phyloP scores from a whole-genome alignment of 768 basidiomycete genomes.

The Phanerochaete sordida region DNA sequence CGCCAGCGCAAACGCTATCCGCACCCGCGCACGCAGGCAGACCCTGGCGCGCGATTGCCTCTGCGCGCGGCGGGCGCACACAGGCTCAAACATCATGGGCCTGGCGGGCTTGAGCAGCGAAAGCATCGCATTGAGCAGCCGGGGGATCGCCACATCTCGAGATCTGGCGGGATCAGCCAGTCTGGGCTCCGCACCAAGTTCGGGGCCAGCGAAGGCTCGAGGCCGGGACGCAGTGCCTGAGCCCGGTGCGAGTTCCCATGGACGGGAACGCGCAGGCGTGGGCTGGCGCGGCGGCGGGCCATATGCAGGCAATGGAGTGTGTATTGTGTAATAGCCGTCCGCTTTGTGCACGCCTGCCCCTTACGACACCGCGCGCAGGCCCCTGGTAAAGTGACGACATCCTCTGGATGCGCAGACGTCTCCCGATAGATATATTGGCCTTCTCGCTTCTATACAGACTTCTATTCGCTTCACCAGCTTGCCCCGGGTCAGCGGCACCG shows the following conservation, averaged over 20 bases:
- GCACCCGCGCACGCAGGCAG: background rate
- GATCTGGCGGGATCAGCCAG: background rate
- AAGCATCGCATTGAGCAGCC: background rate
- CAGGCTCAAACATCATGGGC: background rate
- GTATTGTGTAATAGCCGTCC: conserved; percentile 3
- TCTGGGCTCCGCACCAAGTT: background rate
- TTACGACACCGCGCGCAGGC: conserved; percentile 5
- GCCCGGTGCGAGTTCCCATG: background rate
- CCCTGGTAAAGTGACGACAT: conserved; percentile 11
- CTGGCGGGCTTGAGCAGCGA: background rate
- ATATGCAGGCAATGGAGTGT: conserved; percentile 4
- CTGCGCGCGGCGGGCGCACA: background rate
- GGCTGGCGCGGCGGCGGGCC: background rate
- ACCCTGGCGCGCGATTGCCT: background rate
- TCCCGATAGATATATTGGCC: conserved; percentile 7
- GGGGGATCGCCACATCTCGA: conserved; percentile 3
- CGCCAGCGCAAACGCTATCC: background rate
- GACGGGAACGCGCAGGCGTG: background rate
- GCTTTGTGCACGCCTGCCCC: background rate
- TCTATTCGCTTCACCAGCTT: conserved; percentile 13
- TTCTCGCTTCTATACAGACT: conserved; percentile 4
- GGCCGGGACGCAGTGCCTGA: background rate
- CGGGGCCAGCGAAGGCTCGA: background rate
- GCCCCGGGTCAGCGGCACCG: conserved; percentile 12
- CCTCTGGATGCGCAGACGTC: background rate